phyloP scores from a whole-genome alignment of 1,284 basidiomycete species.

The Cryptococcus floricola region DNA sequence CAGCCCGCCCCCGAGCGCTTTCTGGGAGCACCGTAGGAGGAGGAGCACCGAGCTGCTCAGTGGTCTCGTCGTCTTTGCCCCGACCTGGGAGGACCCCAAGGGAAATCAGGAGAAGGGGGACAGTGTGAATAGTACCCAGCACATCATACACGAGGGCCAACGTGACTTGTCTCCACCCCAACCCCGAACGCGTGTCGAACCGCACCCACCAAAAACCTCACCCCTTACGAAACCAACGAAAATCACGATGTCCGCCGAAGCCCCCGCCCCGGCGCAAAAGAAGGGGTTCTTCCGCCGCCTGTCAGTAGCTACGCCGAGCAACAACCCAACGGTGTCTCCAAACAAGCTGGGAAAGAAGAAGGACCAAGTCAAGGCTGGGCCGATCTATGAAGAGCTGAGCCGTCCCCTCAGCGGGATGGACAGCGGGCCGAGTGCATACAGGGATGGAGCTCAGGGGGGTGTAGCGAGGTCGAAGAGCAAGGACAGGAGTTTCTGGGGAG shows the following conservation, averaged over 20 bases:
- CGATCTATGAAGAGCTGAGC: constrained; percentile 10
- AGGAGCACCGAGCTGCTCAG: not conserved
- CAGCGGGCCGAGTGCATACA: constrained; percentile 7
- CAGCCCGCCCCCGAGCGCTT: not conserved
- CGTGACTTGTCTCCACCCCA: too few relatives aligned
- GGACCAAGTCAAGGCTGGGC: constrained; percentile 7
- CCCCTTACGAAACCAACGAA: too few relatives aligned
- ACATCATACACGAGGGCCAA: too few relatives aligned
- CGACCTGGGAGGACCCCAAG: not conserved
- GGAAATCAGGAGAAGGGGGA: too few relatives aligned
- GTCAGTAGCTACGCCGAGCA: constrained; percentile 14
- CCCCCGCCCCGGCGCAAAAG: constrained; percentile 13
- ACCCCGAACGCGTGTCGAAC: too few relatives aligned
- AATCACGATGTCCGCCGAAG: not conserved
- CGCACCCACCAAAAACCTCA: too few relatives aligned
- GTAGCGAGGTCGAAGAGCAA: constrained; percentile 1
- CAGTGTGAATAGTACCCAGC: too few relatives aligned
- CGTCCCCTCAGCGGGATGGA: not conserved
- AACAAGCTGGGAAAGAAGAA: not conserved
- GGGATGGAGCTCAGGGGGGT: not conserved
- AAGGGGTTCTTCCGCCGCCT: constrained; percentile 22
- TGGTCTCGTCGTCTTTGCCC: not conserved
- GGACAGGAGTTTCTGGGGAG: constrained; percentile 4
- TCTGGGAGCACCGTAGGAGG: not conserved
- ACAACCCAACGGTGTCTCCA: not conserved